These are phyloP conservation scores for Exidia glandulosa DNA, from an alignment of 768 basidiomycete genomes.

Conservation along the genomic window DNA sequence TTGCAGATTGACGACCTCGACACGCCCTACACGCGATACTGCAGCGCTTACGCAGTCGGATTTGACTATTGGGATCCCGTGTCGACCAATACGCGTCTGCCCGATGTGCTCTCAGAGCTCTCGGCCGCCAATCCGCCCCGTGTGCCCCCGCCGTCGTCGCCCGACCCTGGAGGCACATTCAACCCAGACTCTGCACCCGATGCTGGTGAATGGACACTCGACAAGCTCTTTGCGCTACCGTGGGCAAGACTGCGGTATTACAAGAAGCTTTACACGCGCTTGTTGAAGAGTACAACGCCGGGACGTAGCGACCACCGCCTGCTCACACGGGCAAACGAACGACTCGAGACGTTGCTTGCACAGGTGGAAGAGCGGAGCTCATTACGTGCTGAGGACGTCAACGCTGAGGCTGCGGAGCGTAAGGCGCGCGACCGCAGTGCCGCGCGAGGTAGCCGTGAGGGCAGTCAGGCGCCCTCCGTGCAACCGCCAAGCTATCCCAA, in stretches of 20 bases:
- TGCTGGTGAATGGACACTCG: slow-evolving; percentile 72
- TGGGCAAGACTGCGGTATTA: slow-evolving; percentile 82
- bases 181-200: slow-evolving; percentile 18
- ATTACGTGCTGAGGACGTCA: neutral
- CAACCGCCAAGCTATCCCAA: neutral
- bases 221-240: slow-evolving; percentile 80
- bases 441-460: neutral
- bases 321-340: slow-evolving; percentile 68
- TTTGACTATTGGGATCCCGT: slow-evolving; percentile 83
- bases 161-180: slow-evolving; percentile 16
- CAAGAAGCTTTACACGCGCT: slow-evolving; percentile 73
- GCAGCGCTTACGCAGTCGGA: slow-evolving; percentile 54
- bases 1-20: slow-evolving; percentile 84
- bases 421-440: neutral
- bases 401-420: neutral
- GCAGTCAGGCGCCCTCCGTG: neutral
- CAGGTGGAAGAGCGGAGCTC: slow-evolving; percentile 45
- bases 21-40: slow-evolving; percentile 75
- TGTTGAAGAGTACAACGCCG: slow-evolving; percentile 77
- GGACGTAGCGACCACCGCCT: slow-evolving; percentile 81
- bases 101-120: slow-evolving; percentile 55
- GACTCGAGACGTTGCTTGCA: slow-evolving; percentile 61
- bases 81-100: slow-evolving; percentile 60
- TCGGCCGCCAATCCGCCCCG: slow-evolving; percentile 55
- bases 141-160: slow-evolving; percentile 23